phyloP scores from a whole-genome alignment of 2,329 filamentous ascomycete species.

The Harringtonia aguacate region DNA sequence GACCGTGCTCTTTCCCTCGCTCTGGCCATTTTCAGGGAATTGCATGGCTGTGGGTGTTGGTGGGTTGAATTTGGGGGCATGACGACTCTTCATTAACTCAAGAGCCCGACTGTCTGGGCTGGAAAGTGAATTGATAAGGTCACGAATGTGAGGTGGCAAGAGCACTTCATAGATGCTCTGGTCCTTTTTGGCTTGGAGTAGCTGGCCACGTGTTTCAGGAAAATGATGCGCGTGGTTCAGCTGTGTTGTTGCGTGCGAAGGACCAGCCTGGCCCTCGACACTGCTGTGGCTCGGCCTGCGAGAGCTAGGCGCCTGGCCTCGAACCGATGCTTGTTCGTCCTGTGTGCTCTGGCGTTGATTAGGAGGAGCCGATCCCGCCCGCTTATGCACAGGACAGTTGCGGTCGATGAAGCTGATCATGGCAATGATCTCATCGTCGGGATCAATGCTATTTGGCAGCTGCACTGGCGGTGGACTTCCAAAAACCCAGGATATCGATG shows the following conservation, averaged over 20 bases:
- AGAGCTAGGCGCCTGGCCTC: no score
- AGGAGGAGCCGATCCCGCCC: no score
- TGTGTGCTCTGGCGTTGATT: background rate
- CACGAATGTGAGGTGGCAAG: conserved; percentile 6
- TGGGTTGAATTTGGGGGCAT: conserved; percentile 6
- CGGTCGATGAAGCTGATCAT: conserved; percentile 7
- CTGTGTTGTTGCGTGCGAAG: no score
- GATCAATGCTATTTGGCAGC: background rate
- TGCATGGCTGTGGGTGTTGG: conserved; percentile 12
- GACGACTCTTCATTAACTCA: no score
- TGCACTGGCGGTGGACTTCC: background rate
- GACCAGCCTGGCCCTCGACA: no score
- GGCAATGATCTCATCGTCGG: conserved; percentile 9
- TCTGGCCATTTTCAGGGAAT: no score
- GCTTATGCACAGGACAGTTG: conserved; percentile 4
- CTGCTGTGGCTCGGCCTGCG: no score
- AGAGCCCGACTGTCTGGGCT: background rate
- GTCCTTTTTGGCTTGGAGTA: no score
- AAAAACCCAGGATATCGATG: background rate
- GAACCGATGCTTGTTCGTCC: no score
- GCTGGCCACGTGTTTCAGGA: no score
- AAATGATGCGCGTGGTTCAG: no score
- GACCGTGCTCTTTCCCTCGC: no score
- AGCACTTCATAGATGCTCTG: conserved; percentile 8
- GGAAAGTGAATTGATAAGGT: conserved; percentile 6